These are phyloP conservation scores for Cercospora sojina DNA, from an alignment of 2,329 filamentous ascomycete genomes.

Conservation along the genomic window DNA sequence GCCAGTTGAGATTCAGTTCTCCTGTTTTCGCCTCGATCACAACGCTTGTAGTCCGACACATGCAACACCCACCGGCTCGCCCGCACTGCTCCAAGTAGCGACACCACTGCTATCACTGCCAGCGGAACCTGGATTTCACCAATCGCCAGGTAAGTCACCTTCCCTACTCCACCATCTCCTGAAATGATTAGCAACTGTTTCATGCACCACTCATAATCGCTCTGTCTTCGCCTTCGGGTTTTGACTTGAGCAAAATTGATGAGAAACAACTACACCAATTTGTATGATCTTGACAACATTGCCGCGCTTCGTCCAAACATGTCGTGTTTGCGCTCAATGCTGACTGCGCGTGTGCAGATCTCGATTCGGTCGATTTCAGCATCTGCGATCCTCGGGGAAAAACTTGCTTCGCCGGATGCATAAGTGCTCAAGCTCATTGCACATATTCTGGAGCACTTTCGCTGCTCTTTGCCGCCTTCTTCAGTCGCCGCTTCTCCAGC, in stretches of 20 bases:
- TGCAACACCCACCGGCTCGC: background rate
- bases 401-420: background rate
- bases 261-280: conserved; percentile 19
- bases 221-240: conserved; percentile 15
- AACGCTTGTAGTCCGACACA: background rate
- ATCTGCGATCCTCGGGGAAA: background rate
- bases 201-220: conserved; percentile 18
- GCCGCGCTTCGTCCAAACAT: background rate
- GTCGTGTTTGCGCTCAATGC: background rate
- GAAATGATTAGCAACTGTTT: conserved; percentile 19
- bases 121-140: background rate
- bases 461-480: conserved; percentile 19
- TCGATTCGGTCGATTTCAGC: background rate
- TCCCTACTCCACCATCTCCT: background rate
- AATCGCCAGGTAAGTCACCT: background rate
- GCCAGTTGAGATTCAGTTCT: background rate
- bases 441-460: conserved; percentile 19
- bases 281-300: conserved; percentile 13
- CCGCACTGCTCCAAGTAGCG: background rate
- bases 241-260: conserved; percentile 14
- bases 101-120: background rate
- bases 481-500: conserved; percentile 24
- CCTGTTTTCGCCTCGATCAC: background rate
- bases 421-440: background rate
- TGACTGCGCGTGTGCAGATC: background rate